A percentile compares a stretch with the other conserved stretches of the same genome.
These are phyloP conservation scores for Diaporthe ilicicola DNA, from an alignment of 2,329 filamentous ascomycete genomes.

Conservation along the genomic window DNA sequence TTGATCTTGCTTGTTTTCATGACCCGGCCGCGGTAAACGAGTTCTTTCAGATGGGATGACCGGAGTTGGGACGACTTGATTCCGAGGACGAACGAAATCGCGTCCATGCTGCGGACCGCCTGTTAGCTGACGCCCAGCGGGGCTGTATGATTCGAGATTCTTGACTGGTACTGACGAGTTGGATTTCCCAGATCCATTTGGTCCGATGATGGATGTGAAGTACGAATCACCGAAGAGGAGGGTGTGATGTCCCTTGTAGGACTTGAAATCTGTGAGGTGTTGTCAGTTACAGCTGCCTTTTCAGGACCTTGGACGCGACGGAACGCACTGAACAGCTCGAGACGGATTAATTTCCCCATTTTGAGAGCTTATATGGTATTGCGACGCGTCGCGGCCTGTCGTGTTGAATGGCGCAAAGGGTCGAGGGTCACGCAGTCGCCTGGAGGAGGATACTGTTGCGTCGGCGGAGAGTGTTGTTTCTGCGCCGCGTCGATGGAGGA, in stretches of 20 bases:
- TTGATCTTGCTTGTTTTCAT: slow-evolving; percentile 93
- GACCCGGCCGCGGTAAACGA: slow-evolving; percentile 95
- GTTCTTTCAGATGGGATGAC: slow-evolving; percentile 90
- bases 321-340: slow-evolving; percentile 88
- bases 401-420: neutral
- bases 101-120: slow-evolving; percentile 80
- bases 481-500: neutral
- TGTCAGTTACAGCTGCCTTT: slow-evolving; percentile 25
- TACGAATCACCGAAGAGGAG: slow-evolving; percentile 97
- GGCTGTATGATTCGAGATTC: slow-evolving; percentile 23
- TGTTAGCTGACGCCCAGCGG: slow-evolving; percentile 36
- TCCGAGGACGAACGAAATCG: slow-evolving; percentile 97
- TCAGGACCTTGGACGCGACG: slow-evolving; percentile 6
- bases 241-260: slow-evolving; percentile 95
- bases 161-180: slow-evolving; percentile 75
- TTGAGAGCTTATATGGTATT: slow-evolving; percentile 46
- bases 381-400: slow-evolving; percentile 25
- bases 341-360: slow-evolving; percentile 96
- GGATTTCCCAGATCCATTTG: slow-evolving; percentile 99
- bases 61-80: slow-evolving; percentile 99
- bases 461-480: neutral
- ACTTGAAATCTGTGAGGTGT: slow-evolving; percentile 85
- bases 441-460: neutral
- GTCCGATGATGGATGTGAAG: slow-evolving; percentile 98
- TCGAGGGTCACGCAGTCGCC: neutral